Conservation (phyloP, 441 rosid genomes). For the Melastoma candidum region DNA sequence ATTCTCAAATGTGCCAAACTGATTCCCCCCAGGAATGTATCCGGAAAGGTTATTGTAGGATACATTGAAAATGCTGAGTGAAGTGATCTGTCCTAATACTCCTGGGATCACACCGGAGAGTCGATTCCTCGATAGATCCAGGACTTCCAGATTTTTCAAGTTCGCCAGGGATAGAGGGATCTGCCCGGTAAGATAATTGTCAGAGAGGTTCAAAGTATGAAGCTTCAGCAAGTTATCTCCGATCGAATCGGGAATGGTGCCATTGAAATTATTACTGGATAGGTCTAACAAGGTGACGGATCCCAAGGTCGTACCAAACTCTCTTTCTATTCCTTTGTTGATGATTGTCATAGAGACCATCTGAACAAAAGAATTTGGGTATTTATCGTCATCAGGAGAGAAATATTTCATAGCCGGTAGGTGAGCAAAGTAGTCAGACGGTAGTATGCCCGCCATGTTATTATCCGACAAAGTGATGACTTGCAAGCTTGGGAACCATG, state of each 20-base stretch:
- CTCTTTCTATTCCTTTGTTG: no score
- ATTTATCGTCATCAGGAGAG: not conserved
- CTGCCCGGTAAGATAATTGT: slow-evolving; percentile 5
- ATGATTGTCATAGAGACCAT: not conserved
- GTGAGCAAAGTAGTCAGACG: not conserved
- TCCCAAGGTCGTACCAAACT: slow-evolving; percentile 2
- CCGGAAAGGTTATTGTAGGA: no score
- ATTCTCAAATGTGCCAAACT: no score
- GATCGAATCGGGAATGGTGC: no score
- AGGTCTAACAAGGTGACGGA: slow-evolving; percentile 4
- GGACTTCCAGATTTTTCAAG: no score
- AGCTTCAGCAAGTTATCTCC: no score
- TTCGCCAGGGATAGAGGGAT: no score
- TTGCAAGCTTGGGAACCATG: slow-evolving; percentile 5
- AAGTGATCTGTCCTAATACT: no score
- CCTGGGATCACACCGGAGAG: no score
- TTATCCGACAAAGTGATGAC: slow-evolving; percentile 8
- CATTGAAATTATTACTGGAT: not conserved
- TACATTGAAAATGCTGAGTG: no score
- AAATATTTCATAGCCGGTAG: slow-evolving; percentile 8
- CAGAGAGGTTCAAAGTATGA: slow-evolving; percentile 10
- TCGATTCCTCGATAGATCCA: no score
- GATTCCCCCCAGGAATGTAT: no score
- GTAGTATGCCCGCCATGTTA: not conserved
- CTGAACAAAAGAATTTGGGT: not conserved